Percentiles rank a stretch among this genome's conserved stretches.
phyloP scores from a whole-genome alignment of 495 filamentous ascomycete species.

The Penicillium waksmanii region DNA sequence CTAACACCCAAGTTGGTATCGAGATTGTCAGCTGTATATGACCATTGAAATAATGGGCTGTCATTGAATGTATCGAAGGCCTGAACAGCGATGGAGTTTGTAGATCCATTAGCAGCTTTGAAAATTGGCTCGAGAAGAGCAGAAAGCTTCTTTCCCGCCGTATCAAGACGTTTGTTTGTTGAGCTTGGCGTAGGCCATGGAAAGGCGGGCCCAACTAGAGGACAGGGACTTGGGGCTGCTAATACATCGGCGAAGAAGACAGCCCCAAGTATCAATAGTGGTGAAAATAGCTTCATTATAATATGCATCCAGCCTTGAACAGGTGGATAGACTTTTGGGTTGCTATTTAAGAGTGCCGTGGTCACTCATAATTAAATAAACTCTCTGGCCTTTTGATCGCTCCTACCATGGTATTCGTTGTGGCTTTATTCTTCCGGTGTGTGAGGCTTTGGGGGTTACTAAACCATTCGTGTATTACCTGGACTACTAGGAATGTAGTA shows the following conservation, averaged over 20 bases:
- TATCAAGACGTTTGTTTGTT: conserved; percentile 1
- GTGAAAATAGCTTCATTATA: conserved; percentile 1
- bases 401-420: not conserved
- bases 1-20: conserved; percentile 19
- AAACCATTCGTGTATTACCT: not conserved
- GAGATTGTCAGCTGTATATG: conserved; percentile 9
- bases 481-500: not conserved
- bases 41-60: conserved; percentile 7
- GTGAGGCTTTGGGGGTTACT: not conserved
- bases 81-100: conserved; percentile 15
- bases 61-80: conserved; percentile 10
- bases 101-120: conserved; percentile 8
- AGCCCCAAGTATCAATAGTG: conserved; percentile 5
- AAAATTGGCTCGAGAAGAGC: conserved; percentile 6
- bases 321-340: not conserved
- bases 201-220: conserved; percentile 15
- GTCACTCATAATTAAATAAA: not conserved
- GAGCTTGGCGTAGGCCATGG: conserved; percentile 10
- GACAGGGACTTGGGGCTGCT: conserved; percentile 7
- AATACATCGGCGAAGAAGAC: conserved; percentile 1
- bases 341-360: not conserved
- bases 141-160: conserved; percentile 9
- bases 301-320: not conserved
- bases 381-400: no score
- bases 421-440: not conserved